Base-by-base conservation (phyloP, 1,284 basidiomycete genomes). In the Limonomyces culmigenus region DNA sequence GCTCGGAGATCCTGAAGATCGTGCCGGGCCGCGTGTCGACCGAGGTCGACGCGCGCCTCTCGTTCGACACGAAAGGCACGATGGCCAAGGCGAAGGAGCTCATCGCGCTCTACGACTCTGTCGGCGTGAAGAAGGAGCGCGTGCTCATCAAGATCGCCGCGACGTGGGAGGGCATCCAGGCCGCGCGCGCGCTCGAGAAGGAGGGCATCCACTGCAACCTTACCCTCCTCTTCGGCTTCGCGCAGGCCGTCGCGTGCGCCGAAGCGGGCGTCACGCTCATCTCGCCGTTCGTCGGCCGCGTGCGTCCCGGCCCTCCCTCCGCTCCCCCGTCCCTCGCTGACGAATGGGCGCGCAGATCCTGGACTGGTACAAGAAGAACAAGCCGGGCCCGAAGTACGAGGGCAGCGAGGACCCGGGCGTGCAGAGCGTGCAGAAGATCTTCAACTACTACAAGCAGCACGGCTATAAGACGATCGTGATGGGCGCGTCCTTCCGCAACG, bases 361-460 rank as follows among this genome's bases (percentile, higher is more conserved):
- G 46, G 88, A 93, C 63, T 93, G 87, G 87, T 76, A 93, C 78
- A 95, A 95, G 76, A 86, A 88, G 62, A 52, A 60, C 47, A 86
- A 61, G 50, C 52, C 79, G 45, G 86, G 87, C 39, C 74, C 81
- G 64, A 70, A 65, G 53, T 95, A 87, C 66, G 71, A 77, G 45
- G 85, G 84, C 40, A 83, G 85, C 40, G 73, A 77, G 36, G 93
- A 98, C 68, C 93, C 93, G n/a, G 93, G 93, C 70, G 93, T 99
- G 46, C 59, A 75, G 56, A 93, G 88, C 29, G 93, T 99, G 43
- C 79, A 85, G 68, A 81, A 73, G 61, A 98, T 97, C 67, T 98
- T 83, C 77, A 86, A 89, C 70, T 97, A 97, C 70, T 98, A 97
- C 78, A 98, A 98, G 71, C 89, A 95, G 60, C 74, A 98, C 64